Base-by-base conservation (phyloP, 2,329 filamentous ascomycete genomes). In the Clarireedia monteithiana region DNA sequence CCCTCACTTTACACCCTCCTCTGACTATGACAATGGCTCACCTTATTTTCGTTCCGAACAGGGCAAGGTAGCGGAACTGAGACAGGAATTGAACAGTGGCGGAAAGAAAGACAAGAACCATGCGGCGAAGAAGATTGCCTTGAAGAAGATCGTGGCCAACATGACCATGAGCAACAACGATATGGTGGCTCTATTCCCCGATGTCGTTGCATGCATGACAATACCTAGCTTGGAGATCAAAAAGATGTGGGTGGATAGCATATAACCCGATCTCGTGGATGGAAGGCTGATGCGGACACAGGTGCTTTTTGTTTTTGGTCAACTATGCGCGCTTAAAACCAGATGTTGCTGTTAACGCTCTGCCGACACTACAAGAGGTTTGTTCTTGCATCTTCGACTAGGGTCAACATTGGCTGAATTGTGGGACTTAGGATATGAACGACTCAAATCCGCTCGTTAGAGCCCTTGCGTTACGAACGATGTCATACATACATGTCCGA, bases 141-240 rank as follows among this genome's bases (percentile, higher is more conserved):
- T 99, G 61, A 99, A 99, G 81, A 96, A 96, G 80, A 97, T 99
- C 65, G 94, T 99, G 66, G 94, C 94, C 71, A 99, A 99, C 71
- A 99, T 99, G 94, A 99, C 94, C 62, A 99, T 99, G 94, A 97
- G 92, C 82, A 99, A 99, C 75, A 99, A 97, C 69, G 94, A 99
- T 73, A 99, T 99, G 94, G 88, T 97, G 55, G 91, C 90, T 40
- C 78, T 99, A 52, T 99, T 99, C 66, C 91, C 92, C 17, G 94
- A 99, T 70, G 88, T 99, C 58, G 89, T 99, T 65, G 85, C 79
- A 60, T 97, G 92, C 77, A 99, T 99, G 94, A 84, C 89, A 65
- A 89, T 99, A 60, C 87, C 86, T 52, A 95, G 88, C 67, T 76
- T 99, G 71, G 94, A 99, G 74, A 96, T 99, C 74, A 99, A 99